phyloP scores from a whole-genome alignment of 345 rosid species.

The Corymbia maculata region DNA sequence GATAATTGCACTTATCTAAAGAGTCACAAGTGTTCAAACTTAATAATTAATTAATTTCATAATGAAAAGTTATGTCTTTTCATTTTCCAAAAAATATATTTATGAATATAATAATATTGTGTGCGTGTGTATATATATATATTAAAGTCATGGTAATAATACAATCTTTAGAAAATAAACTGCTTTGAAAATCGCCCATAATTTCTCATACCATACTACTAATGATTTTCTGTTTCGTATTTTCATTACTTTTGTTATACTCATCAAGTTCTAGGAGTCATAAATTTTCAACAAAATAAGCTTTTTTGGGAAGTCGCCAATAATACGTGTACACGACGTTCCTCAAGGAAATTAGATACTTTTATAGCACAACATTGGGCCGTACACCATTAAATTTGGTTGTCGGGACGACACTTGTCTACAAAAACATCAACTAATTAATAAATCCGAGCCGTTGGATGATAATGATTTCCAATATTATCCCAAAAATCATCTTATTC shows the following conservation, averaged over 20 bases:
- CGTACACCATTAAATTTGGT: neutral
- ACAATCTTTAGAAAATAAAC: too few relatives aligned
- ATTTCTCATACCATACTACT: neutral
- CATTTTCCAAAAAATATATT: neutral
- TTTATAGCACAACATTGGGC: neutral
- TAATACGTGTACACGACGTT: neutral
- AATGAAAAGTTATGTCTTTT: neutral
- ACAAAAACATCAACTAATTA: neutral
- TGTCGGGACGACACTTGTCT: neutral
- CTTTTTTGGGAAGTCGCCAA: neutral
- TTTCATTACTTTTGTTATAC: neutral
- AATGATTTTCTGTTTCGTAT: neutral
- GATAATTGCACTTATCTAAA: rapidly evolving
- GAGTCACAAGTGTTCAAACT: neutral
- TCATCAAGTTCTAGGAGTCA: neutral
- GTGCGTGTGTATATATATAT: too few relatives aligned
- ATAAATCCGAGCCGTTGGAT: neutral
- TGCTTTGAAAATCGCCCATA: rapidly evolving
- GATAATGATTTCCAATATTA: neutral
- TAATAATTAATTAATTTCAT: rapidly evolving
- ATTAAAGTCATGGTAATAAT: neutral
- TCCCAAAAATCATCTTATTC: neutral
- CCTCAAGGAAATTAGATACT: neutral
- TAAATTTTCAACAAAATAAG: too few relatives aligned
- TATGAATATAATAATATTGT: too few relatives aligned